Evolutionary conservation across 2,329 filamentous ascomycete genomes (phyloP).

Genomic region (Penicillium fuscoglaucum): DNA sequence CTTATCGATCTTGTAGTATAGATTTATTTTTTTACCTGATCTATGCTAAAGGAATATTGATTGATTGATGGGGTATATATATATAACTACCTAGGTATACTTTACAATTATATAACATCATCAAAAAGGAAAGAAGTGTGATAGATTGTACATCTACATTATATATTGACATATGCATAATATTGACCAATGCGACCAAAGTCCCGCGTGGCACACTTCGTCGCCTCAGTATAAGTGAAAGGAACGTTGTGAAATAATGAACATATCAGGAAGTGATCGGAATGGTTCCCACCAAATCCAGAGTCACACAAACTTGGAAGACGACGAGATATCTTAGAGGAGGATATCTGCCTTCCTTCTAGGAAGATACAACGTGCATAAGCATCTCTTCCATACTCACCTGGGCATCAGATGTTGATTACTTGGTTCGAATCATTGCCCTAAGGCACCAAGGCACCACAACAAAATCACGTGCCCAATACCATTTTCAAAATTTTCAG

Average conservation of each 20-base stretch:
- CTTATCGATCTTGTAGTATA: too few species aligned
- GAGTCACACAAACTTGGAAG: neutral
- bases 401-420: neutral
- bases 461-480: neutral
- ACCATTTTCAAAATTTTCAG: neutral
- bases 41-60: too few species aligned
- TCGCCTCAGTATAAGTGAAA: neutral
- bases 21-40: too few species aligned
- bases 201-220: too few species aligned
- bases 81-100: too few species aligned
- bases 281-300: neutral
- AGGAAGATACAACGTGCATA: neutral
- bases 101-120: too few species aligned
- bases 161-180: too few species aligned
- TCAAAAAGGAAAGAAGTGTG: too few species aligned
- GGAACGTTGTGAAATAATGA: neutral
- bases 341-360: neutral
- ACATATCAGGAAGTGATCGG: neutral
- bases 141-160: too few species aligned
- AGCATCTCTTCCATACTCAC: neutral
- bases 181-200: too few species aligned
- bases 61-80: too few species aligned
- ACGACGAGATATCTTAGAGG: neutral
- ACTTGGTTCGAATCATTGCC: neutral
- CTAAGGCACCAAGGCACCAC: neutral